Base-by-base conservation (phyloP, 805 yeast species). In the Kazachstania bromeliacearum region DNA sequence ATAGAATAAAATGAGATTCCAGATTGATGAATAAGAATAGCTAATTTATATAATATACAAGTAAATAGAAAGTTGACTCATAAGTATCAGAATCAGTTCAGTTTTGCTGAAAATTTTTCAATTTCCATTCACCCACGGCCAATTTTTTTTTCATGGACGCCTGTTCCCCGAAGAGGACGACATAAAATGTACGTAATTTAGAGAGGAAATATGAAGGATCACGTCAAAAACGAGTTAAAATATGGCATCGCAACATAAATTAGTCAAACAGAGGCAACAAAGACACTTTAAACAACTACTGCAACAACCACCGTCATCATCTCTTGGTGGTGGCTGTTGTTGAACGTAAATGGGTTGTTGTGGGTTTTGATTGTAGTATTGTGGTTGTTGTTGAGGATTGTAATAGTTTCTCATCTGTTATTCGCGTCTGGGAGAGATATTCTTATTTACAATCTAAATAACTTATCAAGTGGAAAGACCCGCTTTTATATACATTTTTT, bases 271-370 rank as follows among this genome's bases (percentile, higher is more conserved):
- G 9, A 28, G 27, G 12, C 37, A 34, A 19, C 37, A 34, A 10
- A 34, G 18, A 19, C 27, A 26, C 12, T 18, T 25, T 7, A 30
- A 28, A 28, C 37, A 34, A 14, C 36, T 13, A n/a, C 6, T 15
- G 20, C 43, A 40, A 10, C 43, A 36, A 19, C 43, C n/a, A n/a
- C n/a, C 26, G 22, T 31, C 28, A 13, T 27, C 18, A 8, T 22
- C 28, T n/a, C 22, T 21, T 4, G 30, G 41, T 10, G 40, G 43
- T 4, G 40, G 27, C 24, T 40, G 43, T 28, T 40, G 43, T 28
- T 40, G 43, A n/a, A 40, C 23, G 31, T 40, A 40, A 10, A 40
- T 31, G 5, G 43, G 43, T 17, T 40, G 43, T 8, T 21, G 36
- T 22, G 31, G 39, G 12, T 37, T 31, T 20, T 40, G 43, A 21